A percentile compares a stretch with the other conserved stretches of the same genome.
These are phyloP conservation scores for Stentor coeruleus DNA, from an alignment of 73 alveolate genomes.

Conservation along the genomic window DNA sequence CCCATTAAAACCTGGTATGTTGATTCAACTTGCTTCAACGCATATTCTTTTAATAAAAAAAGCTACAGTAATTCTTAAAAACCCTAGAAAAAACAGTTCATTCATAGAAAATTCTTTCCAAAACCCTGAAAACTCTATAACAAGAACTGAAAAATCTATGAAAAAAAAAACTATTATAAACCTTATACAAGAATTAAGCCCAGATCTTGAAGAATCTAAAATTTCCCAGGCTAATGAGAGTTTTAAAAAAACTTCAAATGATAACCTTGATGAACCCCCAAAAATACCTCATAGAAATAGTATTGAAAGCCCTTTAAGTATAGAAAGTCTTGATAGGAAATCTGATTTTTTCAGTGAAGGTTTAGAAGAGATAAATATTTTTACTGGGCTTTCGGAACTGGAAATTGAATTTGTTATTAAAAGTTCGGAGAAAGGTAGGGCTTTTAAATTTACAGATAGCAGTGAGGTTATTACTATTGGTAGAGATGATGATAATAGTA, in stretches of 20 bases:
- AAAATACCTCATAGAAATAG: neutral
- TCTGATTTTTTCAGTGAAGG: neutral
- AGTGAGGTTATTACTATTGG: neutral
- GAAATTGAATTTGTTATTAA: slow-evolving; percentile 12
- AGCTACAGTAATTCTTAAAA: neutral
- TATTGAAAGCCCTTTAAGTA: neutral
- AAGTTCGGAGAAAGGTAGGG: slow-evolving; percentile 1
- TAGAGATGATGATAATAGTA: neutral
- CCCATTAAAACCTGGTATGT: neutral
- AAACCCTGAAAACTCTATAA: neutral
- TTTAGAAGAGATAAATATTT: neutral
- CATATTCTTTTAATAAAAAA: neutral
- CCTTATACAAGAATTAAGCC: neutral
- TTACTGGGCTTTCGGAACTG: neutral
- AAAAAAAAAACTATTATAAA: too few species aligned
- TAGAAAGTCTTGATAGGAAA: neutral
- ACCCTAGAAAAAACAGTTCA: neutral
- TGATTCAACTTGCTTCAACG: slow-evolving; percentile 10
- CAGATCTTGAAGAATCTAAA: neutral
- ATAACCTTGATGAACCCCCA: neutral
- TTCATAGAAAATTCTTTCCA: neutral
- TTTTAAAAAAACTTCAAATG: neutral
- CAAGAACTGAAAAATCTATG: neutral
- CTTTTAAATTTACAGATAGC: neutral
- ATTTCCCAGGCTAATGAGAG: too few species aligned